Evolutionary conservation across 73 alveolate genomes (phyloP).

Genomic region (Paramecium tetraurelia): DNA sequence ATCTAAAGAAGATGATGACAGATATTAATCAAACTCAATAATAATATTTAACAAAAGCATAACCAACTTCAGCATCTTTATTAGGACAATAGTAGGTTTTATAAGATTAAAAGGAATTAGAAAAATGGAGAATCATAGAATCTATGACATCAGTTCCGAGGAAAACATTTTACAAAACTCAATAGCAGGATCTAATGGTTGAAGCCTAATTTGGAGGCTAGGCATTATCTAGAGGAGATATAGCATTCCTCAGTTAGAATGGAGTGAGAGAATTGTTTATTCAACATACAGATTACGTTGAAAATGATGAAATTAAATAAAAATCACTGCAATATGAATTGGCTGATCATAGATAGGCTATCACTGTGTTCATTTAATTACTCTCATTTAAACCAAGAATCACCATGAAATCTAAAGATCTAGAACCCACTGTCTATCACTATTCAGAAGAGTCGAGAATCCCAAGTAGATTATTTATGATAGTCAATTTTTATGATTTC

Average conservation of each 20-base stretch:
- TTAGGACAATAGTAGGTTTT: neutral
- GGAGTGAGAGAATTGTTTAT: neutral
- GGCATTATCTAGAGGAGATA: neutral
- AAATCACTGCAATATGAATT: neutral
- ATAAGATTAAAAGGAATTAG: neutral
- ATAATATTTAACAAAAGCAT: neutral
- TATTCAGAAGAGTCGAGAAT: neutral
- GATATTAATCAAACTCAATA: neutral
- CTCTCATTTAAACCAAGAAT: slow-evolving; percentile 9
- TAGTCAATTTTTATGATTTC: slow-evolving; percentile 6
- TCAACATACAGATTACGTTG: neutral
- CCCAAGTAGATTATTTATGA: neutral
- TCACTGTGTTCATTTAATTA: neutral
- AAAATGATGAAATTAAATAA: slow-evolving; percentile 18
- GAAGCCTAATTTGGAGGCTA: slow-evolving; percentile 17
- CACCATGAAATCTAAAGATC: neutral
- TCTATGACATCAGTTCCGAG: slow-evolving; percentile 33
- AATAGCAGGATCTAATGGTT: neutral
- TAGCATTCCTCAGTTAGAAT: slow-evolving; percentile 2
- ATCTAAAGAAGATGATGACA: neutral
- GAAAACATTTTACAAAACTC: slow-evolving; percentile 22
- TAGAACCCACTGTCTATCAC: neutral
- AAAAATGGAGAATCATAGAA: slow-evolving; percentile 32
- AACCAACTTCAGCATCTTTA: neutral
- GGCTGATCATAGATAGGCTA: neutral